Base-by-base conservation (phyloP, 345 rosid genomes). In the Orychophragmus violaceus region DNA sequence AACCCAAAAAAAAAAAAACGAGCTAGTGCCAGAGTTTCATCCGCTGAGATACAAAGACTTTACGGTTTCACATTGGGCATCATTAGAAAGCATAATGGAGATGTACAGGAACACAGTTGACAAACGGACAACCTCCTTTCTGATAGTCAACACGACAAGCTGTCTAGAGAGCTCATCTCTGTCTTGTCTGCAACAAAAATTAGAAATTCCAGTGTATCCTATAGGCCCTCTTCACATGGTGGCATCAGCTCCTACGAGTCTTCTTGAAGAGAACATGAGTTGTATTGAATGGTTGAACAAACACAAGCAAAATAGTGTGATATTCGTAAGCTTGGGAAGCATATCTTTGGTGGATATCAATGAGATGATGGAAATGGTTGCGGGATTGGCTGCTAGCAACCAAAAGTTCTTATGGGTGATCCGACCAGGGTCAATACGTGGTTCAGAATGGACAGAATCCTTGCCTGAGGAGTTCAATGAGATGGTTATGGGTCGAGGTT, bases 311-410 rank as follows among this genome's bases (percentile, higher is more conserved):
- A 45, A 68, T 1, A 79, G 89, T 0, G 83, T 84, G 4, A 72
- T 74, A 3, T 88, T 78, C 57, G 53, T 86, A 39, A 74, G 87
- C 66, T 82, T 88, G 44, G 95, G 95, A 14, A 84, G 83, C 55
- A 25, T 80, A 36, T 71, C 36, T 36, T 68, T 71, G 32, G 53
- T 59, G 71, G 62, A 65, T 6, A 13, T 28, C 22, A 57, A 48
- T 0, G 76, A 64, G 27, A 13, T 36, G 73, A 48, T 39, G 54
- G 76, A 71, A 22, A 66, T 25, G 7, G 77, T 68, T 39, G 60
- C 11, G 17, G 71, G 71, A 2, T 21, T 77, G 17, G 64, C 10
- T 23, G 13, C 18, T 24, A 71, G 74, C 69, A 62, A 66, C 19
- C 74, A 66, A 64, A 33, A 54, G 5, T 71, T 61, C 56, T 61